Conservation (phyloP, 441 rosid genomes). For the Gossypium laxum region DNA sequence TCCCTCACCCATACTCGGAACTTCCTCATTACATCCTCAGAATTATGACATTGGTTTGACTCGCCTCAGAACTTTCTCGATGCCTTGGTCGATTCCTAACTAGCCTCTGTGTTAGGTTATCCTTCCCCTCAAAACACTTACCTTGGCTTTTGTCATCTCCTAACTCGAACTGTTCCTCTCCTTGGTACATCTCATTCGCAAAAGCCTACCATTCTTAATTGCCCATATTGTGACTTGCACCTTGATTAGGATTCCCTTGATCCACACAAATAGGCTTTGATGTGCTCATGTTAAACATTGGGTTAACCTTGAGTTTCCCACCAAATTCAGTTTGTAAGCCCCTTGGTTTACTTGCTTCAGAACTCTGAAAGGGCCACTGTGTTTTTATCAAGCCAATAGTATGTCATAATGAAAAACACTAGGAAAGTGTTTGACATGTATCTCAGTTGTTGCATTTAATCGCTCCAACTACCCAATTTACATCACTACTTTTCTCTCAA, state of each 20-base stretch:
- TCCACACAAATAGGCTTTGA: not conserved
- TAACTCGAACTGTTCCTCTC: not conserved
- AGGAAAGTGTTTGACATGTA: too few species aligned
- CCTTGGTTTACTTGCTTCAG: not conserved
- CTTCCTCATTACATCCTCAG: too few species aligned
- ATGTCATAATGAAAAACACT: not conserved
- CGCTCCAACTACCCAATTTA: not conserved
- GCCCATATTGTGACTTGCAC: not conserved
- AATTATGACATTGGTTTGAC: not conserved
- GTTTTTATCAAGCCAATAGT: not conserved
- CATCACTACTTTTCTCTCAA: not conserved
- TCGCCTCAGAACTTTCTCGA: not conserved
- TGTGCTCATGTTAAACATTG: not conserved
- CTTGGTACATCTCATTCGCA: not conserved
- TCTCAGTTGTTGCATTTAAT: too few species aligned
- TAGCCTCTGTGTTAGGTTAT: not conserved
- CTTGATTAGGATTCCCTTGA: not conserved
- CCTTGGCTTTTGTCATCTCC: not conserved
- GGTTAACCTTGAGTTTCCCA: not conserved
- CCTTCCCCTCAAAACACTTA: not conserved
- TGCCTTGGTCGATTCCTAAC: not conserved
- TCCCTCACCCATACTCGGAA: too few species aligned
- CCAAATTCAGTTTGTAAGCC: not conserved
- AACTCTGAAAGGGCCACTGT: not conserved
- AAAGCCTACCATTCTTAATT: not conserved